phyloP scores from a whole-genome alignment of 2,329 filamentous ascomycete species.

The Xylariomycetidae sp. region DNA sequence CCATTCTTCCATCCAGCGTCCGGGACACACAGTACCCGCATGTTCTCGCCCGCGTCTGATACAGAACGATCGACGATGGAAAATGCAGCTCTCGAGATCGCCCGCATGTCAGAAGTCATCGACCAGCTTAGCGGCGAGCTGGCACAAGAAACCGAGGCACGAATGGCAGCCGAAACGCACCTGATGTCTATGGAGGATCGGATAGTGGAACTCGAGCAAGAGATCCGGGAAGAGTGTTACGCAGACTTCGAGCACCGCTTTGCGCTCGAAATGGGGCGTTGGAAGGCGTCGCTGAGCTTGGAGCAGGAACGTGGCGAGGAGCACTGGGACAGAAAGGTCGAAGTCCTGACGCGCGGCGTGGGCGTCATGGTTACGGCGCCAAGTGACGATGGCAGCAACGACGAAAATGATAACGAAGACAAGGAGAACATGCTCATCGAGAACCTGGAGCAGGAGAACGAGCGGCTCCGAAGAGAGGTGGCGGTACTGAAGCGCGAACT shows the following conservation, averaged over 20 bases:
- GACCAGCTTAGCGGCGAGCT: constrained; percentile 67
- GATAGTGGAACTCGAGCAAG: constrained; percentile 66
- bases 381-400: constrained; percentile 40
- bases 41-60: constrained; percentile 33
- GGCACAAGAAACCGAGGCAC: constrained; percentile 62
- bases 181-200: constrained; percentile 64
- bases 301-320: constrained; percentile 77
- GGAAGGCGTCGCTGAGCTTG: constrained; percentile 70
- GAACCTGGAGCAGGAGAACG: constrained; percentile 65
- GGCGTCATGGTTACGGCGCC: constrained; percentile 32
- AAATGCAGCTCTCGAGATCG: constrained; percentile 72
- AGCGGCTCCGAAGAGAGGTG: constrained; percentile 60
- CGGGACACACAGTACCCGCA: constrained; percentile 20
- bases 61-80: constrained; percentile 70
- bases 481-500: constrained; percentile 61
- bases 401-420: constrained; percentile 39
- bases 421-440: constrained; percentile 59
- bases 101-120: constrained; percentile 70
- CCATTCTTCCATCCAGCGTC: constrained; percentile 34
- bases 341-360: constrained; percentile 57
- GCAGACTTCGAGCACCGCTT: constrained; percentile 77
- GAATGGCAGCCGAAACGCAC: constrained; percentile 66
- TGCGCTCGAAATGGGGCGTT: constrained; percentile 69
- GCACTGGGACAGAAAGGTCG: constrained; percentile 84
- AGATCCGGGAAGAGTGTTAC: constrained; percentile 83